Evolutionary conservation across 176 grass and related monocot species (phyloP).

Genomic region (Paspalum notatum): DNA sequence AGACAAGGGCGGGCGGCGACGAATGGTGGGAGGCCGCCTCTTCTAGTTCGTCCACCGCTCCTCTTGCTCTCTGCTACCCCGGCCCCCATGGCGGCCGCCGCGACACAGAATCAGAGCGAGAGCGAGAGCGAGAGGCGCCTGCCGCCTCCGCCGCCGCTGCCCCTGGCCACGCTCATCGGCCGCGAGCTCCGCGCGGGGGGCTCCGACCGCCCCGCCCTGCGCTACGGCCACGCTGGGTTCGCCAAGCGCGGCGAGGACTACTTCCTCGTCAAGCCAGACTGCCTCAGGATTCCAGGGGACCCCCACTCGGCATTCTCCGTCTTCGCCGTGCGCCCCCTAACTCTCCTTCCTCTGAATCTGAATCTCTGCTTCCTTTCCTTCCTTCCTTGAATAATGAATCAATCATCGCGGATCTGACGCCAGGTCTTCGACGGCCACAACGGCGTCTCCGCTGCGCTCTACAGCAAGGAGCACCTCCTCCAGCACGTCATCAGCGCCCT

Average conservation of each 20-base stretch:
- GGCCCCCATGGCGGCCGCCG: no score
- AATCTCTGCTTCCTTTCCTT: not conserved
- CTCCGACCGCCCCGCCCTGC: slow-evolving; percentile 67
- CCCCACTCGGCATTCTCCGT: slow-evolving; percentile 82
- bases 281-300: slow-evolving; percentile 70
- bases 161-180: slow-evolving; percentile 67
- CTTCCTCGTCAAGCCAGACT: slow-evolving; percentile 89
- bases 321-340: slow-evolving; percentile 76
- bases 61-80: no score
- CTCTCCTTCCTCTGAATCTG: no score
- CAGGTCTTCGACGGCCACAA: slow-evolving; percentile 98
- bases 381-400: not conserved
- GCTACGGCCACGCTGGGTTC: slow-evolving; percentile 80
- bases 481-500: slow-evolving; percentile 89
- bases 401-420: slow-evolving; percentile 28
- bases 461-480: slow-evolving; percentile 87
- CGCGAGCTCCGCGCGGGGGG: slow-evolving; percentile 71
- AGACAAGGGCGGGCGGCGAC: no score
- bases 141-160: slow-evolving; percentile 40
- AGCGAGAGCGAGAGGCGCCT: slow-evolving; percentile 34
- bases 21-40: no score
- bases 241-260: slow-evolving; percentile 93
- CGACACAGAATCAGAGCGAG: no score
- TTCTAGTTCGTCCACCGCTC: no score
- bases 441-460: slow-evolving; percentile 84